phyloP scores from a whole-genome alignment of 1,284 basidiomycete genomes.

The Sanghuangporus weigelae region DNA sequence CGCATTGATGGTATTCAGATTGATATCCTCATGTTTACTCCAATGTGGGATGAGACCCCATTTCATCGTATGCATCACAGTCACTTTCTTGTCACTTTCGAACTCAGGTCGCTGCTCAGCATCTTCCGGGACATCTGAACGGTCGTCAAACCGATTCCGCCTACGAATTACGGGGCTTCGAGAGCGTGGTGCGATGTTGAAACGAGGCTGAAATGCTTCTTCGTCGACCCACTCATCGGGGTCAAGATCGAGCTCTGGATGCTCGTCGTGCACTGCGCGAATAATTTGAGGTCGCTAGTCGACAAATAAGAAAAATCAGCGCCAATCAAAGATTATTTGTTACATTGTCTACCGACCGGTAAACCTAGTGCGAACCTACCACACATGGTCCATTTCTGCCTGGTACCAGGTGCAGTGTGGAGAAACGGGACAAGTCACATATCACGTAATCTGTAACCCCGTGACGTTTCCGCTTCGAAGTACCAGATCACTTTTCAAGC shows the following conservation, averaged over 20 bases:
- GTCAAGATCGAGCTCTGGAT: slow-evolving; percentile 33
- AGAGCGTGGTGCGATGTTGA: slow-evolving; percentile 70
- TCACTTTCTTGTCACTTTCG: neutral
- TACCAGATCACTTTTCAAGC: no score
- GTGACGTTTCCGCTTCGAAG: no score
- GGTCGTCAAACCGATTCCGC: slow-evolving; percentile 20
- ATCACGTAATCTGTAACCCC: neutral
- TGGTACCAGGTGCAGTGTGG: no score
- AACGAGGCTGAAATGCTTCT: slow-evolving; percentile 49
- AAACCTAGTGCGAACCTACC: slow-evolving; percentile 14
- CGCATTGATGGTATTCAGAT: slow-evolving; percentile 85
- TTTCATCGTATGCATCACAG: slow-evolving; percentile 71
- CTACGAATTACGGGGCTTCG: slow-evolving; percentile 61
- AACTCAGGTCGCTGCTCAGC: neutral
- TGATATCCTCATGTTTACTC: slow-evolving; percentile 68
- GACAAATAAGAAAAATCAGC: neutral
- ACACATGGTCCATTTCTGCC: slow-evolving; percentile 3
- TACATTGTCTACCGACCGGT: neutral
- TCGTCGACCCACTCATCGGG: slow-evolving; percentile 60
- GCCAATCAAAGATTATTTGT: neutral
- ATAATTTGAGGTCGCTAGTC: slow-evolving; percentile 36
- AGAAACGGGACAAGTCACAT: neutral
- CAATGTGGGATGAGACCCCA: slow-evolving; percentile 91
- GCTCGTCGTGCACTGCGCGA: slow-evolving; percentile 31
- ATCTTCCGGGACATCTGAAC: neutral